Evolutionary conservation across 441 rosid genomes (phyloP).

Genomic region (Populus hybrid): DNA sequence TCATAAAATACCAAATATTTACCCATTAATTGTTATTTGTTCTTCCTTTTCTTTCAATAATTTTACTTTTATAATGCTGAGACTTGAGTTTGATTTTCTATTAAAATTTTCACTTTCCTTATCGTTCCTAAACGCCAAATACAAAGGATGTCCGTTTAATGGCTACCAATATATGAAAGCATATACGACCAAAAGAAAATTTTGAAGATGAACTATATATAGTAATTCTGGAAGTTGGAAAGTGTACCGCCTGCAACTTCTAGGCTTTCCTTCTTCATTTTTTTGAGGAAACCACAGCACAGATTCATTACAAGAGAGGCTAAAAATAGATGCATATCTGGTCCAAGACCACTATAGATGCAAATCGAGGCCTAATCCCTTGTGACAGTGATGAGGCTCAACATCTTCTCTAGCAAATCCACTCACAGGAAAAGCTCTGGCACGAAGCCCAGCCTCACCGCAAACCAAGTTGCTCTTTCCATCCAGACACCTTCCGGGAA

Average conservation of each 20-base stretch:
- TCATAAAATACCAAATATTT: no score
- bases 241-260: not conserved
- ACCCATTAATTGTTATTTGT: not conserved
- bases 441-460: not conserved
- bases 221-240: no score
- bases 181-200: no score
- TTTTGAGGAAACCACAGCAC: not conserved
- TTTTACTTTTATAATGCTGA: not conserved
- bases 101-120: not conserved
- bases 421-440: no score
- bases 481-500: not conserved
- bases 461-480: not conserved
- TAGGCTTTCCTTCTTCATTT: not conserved
- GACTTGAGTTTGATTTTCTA: not conserved
- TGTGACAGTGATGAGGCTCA: constrained; percentile 18
- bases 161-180: no score
- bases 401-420: constrained; percentile 26
- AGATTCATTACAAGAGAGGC: not conserved
- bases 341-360: constrained; percentile 38
- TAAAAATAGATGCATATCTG: constrained; percentile 20
- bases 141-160: no score
- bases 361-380: constrained; percentile 54
- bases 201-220: no score
- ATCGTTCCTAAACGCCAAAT: not conserved
- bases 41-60: no score